These are phyloP conservation scores for Phaeosphaeriaceae sp. DNA, from an alignment of 2,329 filamentous ascomycete species.

Conservation along the genomic window DNA sequence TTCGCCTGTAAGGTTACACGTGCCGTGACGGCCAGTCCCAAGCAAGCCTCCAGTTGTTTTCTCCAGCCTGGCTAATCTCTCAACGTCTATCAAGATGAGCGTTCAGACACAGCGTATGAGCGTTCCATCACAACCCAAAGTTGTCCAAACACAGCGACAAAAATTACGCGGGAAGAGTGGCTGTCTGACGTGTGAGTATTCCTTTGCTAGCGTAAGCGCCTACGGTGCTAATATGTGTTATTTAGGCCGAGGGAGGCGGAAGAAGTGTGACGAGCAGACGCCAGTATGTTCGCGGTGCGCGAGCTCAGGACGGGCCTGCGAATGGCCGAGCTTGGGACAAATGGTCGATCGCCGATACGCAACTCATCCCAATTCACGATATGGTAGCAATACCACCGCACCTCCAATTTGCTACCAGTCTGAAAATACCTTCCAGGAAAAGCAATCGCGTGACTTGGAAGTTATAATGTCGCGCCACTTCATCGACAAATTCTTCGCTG, in stretches of 20 bases:
- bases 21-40: not conserved
- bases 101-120: not conserved
- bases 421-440: conserved; percentile 4
- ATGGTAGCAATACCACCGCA: not conserved
- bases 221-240: conserved; percentile 48
- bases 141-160: not conserved
- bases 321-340: conserved; percentile 14
- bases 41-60: not conserved
- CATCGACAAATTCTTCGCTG: conserved; percentile 18
- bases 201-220: not conserved
- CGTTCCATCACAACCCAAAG: no score
- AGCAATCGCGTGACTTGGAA: conserved; percentile 10
- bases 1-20: not conserved
- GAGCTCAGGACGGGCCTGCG: conserved; percentile 14
- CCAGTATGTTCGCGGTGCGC: conserved; percentile 15
- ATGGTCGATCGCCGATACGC: conserved; percentile 19
- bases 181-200: conserved; percentile 10
- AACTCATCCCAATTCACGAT: conserved; percentile 13
- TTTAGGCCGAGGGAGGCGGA: conserved; percentile 33
- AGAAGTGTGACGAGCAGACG: conserved; percentile 19
- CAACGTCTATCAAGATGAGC: not conserved
- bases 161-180: conserved; percentile 12
- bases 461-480: conserved; percentile 17
- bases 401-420: conserved; percentile 5
- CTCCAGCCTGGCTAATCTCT: no score